Evolutionary conservation across 2,329 filamentous ascomycete genomes (phyloP).

Genomic region (Trichoderma sp.): DNA sequence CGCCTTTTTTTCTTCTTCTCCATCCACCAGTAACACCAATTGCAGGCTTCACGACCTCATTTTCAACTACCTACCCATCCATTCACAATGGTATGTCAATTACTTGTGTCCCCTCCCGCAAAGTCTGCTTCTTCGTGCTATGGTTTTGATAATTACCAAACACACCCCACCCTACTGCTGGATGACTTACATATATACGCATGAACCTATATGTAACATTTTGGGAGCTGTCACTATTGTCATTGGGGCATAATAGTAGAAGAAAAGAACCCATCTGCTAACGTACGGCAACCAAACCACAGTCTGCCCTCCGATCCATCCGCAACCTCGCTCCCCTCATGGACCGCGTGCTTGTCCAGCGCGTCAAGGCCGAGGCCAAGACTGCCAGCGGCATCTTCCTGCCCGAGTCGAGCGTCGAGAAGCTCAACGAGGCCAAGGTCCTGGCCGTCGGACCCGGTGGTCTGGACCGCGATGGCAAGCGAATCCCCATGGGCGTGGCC

Average conservation of each 20-base stretch:
- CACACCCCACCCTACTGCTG: not conserved
- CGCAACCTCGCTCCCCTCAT: conserved; percentile 92
- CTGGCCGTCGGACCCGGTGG: conserved; percentile 90
- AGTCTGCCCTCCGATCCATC: conserved; percentile 81
- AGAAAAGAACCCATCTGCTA: not conserved
- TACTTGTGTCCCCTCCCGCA: not conserved
- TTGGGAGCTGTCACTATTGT: not conserved
- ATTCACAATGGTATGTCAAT: conserved; percentile 2
- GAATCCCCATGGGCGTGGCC: conserved; percentile 77
- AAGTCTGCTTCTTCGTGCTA: not conserved
- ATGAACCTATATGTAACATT: not conserved
- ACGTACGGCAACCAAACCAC: conserved; percentile 45
- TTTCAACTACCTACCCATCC: not conserved
- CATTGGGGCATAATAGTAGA: not conserved
- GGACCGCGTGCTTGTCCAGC: conserved; percentile 97
- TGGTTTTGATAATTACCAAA: not conserved
- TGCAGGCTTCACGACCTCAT: not conserved
- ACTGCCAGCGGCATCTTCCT: conserved; percentile 97
- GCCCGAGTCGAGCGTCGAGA: conserved; percentile 94
- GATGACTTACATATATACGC: not conserved
- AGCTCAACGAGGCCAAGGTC: conserved; percentile 96
- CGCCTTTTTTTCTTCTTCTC: not conserved
- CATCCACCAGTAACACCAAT: not conserved
- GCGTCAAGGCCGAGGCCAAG: conserved; percentile 95
- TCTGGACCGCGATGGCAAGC: conserved; percentile 84